Evolutionary conservation across 352 stramenopile genomes (phyloP).

Genomic region (Pythium folliculosum): DNA sequence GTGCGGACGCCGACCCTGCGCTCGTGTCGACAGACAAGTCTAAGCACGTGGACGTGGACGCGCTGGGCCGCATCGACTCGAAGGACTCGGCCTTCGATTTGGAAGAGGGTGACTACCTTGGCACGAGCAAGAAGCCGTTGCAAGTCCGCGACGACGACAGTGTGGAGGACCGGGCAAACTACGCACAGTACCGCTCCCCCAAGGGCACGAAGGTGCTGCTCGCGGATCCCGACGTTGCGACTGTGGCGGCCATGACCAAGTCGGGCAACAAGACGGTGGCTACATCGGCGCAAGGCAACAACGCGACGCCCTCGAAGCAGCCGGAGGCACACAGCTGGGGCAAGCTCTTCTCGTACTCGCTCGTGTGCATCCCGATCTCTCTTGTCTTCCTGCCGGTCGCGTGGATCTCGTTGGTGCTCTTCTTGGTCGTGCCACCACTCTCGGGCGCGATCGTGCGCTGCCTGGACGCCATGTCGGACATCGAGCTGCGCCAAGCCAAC

Average conservation of each 20-base stretch:
- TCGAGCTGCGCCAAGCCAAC: slow-evolving; percentile 79
- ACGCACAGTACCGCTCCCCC: slow-evolving; percentile 56
- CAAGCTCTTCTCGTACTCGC: slow-evolving; percentile 68
- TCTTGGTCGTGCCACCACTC: slow-evolving; percentile 60
- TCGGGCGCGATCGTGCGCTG: slow-evolving; percentile 50
- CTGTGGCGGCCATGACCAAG: slow-evolving; percentile 30
- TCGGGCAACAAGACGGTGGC: slow-evolving; percentile 27
- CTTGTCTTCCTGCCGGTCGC: slow-evolving; percentile 61
- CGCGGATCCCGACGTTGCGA: slow-evolving; percentile 6
- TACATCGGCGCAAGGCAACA: neutral
- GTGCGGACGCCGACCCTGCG: slow-evolving; percentile 10
- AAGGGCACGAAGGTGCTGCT: slow-evolving; percentile 35
- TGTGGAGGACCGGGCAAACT: slow-evolving; percentile 29
- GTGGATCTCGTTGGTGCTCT: slow-evolving; percentile 52
- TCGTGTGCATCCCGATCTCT: slow-evolving; percentile 56
- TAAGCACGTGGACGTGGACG: slow-evolving; percentile 39
- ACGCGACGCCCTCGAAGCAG: neutral
- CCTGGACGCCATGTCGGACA: slow-evolving; percentile 71
- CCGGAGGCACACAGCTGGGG: slow-evolving; percentile 44
- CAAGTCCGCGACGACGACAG: slow-evolving; percentile 6
- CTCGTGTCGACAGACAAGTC: slow-evolving; percentile 28
- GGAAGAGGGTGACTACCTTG: slow-evolving; percentile 26
- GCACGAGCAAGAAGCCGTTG: slow-evolving; percentile 7
- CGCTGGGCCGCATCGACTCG: slow-evolving; percentile 48
- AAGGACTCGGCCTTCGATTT: slow-evolving; percentile 57